Evolutionary conservation across 2,329 filamentous ascomycete genomes (phyloP).

Genomic region (Verticillium nubilum): DNA sequence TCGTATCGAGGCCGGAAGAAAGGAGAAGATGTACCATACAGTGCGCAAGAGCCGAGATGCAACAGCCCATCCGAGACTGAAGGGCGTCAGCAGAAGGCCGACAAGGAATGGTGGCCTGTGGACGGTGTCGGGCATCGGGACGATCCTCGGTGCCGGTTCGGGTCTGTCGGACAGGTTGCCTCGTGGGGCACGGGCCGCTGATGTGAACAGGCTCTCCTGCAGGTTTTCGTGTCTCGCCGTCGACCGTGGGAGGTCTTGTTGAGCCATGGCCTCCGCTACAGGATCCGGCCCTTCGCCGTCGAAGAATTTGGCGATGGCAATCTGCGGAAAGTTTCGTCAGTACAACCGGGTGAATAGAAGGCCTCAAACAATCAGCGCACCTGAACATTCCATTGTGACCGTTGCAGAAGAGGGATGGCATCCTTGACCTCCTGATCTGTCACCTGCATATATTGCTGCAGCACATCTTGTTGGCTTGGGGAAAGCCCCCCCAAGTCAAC

Average conservation of each 20-base stretch:
- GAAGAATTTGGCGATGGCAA: conserved; percentile 96
- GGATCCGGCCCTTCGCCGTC: conserved; percentile 87
- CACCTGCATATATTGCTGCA: conserved; percentile 84
- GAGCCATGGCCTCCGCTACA: conserved; percentile 68
- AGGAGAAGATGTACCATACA: conserved; percentile 72
- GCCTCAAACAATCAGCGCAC: conserved; percentile 33
- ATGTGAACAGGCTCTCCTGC: conserved; percentile 48
- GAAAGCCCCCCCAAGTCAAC: conserved; percentile 66
- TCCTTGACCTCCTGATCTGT: conserved; percentile 76
- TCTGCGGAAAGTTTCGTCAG: conserved; percentile 43
- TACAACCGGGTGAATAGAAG: background rate
- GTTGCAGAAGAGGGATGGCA: conserved; percentile 71
- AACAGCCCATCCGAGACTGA: conserved; percentile 70
- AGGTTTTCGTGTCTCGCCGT: conserved; percentile 69
- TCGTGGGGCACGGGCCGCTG: conserved; percentile 15
- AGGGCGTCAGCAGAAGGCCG: conserved; percentile 72
- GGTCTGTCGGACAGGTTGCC: conserved; percentile 26
- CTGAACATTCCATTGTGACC: conserved; percentile 96
- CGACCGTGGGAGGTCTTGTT: conserved; percentile 55
- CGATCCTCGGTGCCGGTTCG: conserved; percentile 76
- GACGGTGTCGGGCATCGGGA: conserved; percentile 66
- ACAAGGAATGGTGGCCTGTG: conserved; percentile 72
- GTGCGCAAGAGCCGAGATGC: conserved; percentile 65
- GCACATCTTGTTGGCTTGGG: conserved; percentile 70
- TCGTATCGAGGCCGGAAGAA: conserved; percentile 64